phyloP scores from a whole-genome alignment of 2,329 filamentous ascomycete genomes.

The Ustulina deusta region DNA sequence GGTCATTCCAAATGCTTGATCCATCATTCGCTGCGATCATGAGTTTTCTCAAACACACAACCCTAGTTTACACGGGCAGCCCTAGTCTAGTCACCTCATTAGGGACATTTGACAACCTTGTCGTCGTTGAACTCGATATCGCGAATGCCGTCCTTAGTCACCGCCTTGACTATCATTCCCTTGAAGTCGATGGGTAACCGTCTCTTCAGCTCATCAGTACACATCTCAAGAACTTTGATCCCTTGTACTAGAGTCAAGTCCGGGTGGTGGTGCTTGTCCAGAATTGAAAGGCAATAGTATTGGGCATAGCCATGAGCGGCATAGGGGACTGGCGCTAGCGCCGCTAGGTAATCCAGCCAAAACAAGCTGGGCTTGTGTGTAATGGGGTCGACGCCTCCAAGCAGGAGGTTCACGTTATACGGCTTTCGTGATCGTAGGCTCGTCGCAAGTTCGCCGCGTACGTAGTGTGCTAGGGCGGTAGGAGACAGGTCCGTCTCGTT shows the following conservation, averaged over 20 bases:
- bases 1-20: conserved; percentile 32
- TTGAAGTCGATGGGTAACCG: conserved; percentile 99
- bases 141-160: conserved; percentile 92
- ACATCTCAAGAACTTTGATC: conserved; percentile 92
- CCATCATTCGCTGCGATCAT: conserved; percentile 39
- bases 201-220: conserved; percentile 96
- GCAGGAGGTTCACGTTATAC: conserved; percentile 95
- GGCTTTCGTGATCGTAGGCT: conserved; percentile 92
- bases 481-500: conserved; percentile 94
- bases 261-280: conserved; percentile 98
- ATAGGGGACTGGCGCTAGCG: conserved; percentile 88
- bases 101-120: conserved; percentile 74
- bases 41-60: conserved; percentile 36
- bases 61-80: conserved; percentile 52
- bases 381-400: conserved; percentile 93
- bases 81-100: conserved; percentile 42
- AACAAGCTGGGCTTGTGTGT: conserved; percentile 91
- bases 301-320: conserved; percentile 98
- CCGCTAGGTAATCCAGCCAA: conserved; percentile 97
- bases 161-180: conserved; percentile 91
- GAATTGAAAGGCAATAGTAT: conserved; percentile 98
- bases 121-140: conserved; percentile 89
- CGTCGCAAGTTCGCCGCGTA: conserved; percentile 90
- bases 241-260: conserved; percentile 91
- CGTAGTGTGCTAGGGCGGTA: conserved; percentile 89